Conservation (phyloP, 129 eudicot species). For the Flaveria ramosissima region DNA sequence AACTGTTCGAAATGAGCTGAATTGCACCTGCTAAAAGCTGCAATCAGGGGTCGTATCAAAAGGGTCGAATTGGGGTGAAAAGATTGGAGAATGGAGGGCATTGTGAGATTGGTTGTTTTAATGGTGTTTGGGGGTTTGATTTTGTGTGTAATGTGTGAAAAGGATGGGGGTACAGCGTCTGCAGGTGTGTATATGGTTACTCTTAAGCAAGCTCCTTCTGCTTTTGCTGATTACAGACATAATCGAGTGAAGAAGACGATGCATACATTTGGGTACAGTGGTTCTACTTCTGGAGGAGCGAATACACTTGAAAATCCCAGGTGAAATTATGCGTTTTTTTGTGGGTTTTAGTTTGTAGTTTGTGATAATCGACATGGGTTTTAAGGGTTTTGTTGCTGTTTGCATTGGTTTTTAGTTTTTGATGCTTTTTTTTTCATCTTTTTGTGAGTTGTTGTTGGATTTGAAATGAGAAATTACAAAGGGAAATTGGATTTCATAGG, state of each 20-base stretch:
- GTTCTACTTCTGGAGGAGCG: slow-evolving; percentile 42
- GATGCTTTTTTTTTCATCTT: not conserved
- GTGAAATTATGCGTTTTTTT: slow-evolving; percentile 21
- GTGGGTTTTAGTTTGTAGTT: not conserved
- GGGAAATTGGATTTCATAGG: not conserved
- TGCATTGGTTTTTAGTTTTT: not conserved
- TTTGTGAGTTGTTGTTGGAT: not conserved
- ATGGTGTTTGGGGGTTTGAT: slow-evolving; percentile 42
- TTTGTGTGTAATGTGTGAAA: slow-evolving; percentile 32
- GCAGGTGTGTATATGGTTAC: slow-evolving; percentile 78
- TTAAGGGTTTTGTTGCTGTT: not conserved
- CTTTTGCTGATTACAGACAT: slow-evolving; percentile 41
- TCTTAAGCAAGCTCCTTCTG: slow-evolving; percentile 65
- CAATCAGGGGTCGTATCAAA: slow-evolving; percentile 15
- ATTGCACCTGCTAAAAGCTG: slow-evolving; percentile 18
- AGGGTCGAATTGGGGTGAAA: not conserved
- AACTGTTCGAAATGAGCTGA: slow-evolving; percentile 5
- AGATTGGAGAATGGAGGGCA: slow-evolving; percentile 41
- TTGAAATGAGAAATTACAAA: not conserved
- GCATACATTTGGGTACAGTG: slow-evolving; percentile 27
- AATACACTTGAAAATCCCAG: slow-evolving; percentile 63
- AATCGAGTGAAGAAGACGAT: slow-evolving; percentile 28
- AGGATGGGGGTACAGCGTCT: slow-evolving; percentile 30
- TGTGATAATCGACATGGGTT: slow-evolving; percentile 3
- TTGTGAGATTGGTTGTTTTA: slow-evolving; percentile 31